Conservation (phyloP, 208 protist species). For the Trypanosoma brucei region DNA sequence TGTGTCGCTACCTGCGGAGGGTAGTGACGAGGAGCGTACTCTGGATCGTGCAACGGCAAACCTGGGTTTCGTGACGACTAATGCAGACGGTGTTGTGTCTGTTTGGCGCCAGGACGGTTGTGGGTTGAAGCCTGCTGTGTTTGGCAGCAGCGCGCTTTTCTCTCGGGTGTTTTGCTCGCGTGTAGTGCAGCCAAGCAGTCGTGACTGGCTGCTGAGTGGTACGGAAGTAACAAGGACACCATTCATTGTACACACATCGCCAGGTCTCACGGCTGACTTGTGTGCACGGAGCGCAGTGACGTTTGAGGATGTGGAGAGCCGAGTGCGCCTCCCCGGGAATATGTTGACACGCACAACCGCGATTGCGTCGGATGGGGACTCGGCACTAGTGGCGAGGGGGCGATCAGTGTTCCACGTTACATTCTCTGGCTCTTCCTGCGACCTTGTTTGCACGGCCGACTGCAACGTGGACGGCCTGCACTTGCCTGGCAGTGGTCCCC, state of each 20-base stretch:
- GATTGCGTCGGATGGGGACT: constrained; percentile 16
- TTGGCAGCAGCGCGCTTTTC: constrained; percentile 14
- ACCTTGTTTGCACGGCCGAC: constrained; percentile 9
- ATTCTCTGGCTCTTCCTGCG: constrained; percentile 14
- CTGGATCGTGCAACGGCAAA: constrained; percentile 30
- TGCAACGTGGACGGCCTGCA: constrained; percentile 16
- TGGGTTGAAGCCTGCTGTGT: constrained; percentile 5
- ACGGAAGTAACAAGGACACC: neutral
- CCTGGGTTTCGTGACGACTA: constrained; percentile 63
- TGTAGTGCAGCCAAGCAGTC: constrained; percentile 20
- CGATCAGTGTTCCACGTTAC: constrained; percentile 28
- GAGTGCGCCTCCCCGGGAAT: constrained; percentile 8
- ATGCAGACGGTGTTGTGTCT: constrained; percentile 43
- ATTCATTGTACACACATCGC: constrained; percentile 22
- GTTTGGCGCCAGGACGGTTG: constrained; percentile 43
- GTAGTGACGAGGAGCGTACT: neutral
- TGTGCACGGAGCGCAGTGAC: constrained; percentile 17
- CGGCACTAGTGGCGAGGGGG: constrained; percentile 26
- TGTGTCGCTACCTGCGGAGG: neutral
- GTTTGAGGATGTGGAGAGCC: constrained; percentile 19
- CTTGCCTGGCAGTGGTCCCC: neutral
- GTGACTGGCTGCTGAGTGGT: constrained; percentile 17
- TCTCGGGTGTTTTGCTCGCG: constrained; percentile 12
- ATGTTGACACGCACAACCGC: constrained; percentile 17
- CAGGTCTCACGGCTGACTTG: constrained; percentile 13